Base-by-base conservation (phyloP, 2,329 filamentous ascomycete genomes). In the Helotiales sp. region DNA sequence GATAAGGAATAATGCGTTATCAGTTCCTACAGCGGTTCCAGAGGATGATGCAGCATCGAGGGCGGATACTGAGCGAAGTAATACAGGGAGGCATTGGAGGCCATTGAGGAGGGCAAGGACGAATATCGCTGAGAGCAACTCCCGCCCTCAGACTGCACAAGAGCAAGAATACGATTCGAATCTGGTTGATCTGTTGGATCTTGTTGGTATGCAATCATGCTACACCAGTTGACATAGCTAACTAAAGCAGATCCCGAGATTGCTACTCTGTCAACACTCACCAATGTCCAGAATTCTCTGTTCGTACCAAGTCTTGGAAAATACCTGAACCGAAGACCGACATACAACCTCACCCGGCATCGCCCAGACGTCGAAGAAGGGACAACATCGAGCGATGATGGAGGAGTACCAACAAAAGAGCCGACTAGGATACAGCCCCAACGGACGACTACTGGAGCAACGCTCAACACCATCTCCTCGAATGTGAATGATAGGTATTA, bases 221-320 rank as follows among this genome's bases (percentile, higher is more conserved):
- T 30, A 22, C 22, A 13, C 31, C 30, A 24, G 2, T 19, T 36
- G 22, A 9, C 27, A 29, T 22, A 30, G 22, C 27, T 38, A 44
- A 59, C 58, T 63, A 51, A 65, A 38, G 1, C 25, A 70, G 68
- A 70, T 59, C 68, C 68, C 3, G 68, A 70, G 63, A 86, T 96
- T 3, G 85, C 90, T 33, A 91, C 91, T 0, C 76, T 96, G 3
- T 91, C 90, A 0, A 93, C 90, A 13, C 81, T 96, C 9, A 96
- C 90, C 42, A 96, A 96, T 67, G 87, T 96, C 19, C 91, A 96
- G 68, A 96, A 96, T 71, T 95, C 91, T 0, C 83, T 96, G 9
- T 96, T 96, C 73, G 77, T 96, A 1, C 91, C 91, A 0, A 87
- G 92, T 63, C 78, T 96, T n/a, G 91, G 91, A 38, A 77, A 80